Evolutionary conservation across 345 rosid species (phyloP).

Genomic region (Theobroma cacao): DNA sequence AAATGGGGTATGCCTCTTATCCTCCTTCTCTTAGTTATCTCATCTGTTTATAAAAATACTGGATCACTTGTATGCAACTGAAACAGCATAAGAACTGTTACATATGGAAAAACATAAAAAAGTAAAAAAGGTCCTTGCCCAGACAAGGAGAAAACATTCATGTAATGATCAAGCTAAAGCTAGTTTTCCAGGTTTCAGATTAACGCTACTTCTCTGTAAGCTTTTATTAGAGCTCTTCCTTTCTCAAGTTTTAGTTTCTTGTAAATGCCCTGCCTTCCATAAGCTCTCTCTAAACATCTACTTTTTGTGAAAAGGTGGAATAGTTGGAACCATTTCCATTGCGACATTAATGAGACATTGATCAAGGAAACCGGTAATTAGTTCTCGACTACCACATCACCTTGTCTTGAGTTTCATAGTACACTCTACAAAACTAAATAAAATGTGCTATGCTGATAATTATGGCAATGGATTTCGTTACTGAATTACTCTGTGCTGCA

Average conservation of each 20-base stretch:
- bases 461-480: neutral
- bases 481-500: constrained; percentile 8
- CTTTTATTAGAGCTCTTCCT: neutral
- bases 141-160: neutral
- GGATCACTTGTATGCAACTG: neutral
- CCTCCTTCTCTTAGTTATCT: neutral
- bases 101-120: neutral
- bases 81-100: neutral
- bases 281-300: neutral
- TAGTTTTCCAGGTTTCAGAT: neutral
- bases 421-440: neutral
- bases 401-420: neutral
- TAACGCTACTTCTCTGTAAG: neutral
- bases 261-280: neutral
- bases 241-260: neutral
- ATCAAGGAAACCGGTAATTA: constrained; percentile 46
- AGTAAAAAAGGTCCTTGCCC: neutral
- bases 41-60: constrained; percentile 9
- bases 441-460: neutral
- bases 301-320: constrained; percentile 44
- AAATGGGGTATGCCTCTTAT: constrained; percentile 45
- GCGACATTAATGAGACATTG: constrained; percentile 43
- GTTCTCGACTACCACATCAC: neutral
- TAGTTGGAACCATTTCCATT: constrained; percentile 54
- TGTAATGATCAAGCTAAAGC: neutral